phyloP scores from a whole-genome alignment of 306 rosid genomes.

The Rubus parviflorus region DNA sequence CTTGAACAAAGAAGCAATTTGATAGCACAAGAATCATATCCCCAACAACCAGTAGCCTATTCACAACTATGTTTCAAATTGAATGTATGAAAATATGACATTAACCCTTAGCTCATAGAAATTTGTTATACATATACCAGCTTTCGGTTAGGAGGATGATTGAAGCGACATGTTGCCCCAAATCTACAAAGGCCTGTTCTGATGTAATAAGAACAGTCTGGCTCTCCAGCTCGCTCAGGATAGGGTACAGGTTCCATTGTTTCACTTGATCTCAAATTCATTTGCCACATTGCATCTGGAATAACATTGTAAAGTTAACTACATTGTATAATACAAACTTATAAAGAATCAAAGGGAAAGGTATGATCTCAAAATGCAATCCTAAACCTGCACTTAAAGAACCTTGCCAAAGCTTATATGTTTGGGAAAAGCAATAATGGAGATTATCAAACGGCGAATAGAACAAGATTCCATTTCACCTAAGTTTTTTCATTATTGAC shows the following conservation, averaged over 20 bases:
- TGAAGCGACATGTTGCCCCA: slow-evolving; percentile 92
- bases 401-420: background rate
- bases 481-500: background rate
- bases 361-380: no score
- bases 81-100: slow-evolving; percentile 5
- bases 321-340: slow-evolving; percentile 10
- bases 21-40: background rate
- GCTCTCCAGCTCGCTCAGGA: slow-evolving; percentile 95
- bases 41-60: no score
- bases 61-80: background rate
- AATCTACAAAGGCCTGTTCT: slow-evolving; percentile 96
- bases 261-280: slow-evolving; percentile 86
- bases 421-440: background rate
- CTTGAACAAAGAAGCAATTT: background rate
- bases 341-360: slow-evolving; percentile 12
- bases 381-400: background rate
- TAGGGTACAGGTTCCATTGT: slow-evolving; percentile 83
- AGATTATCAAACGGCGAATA: background rate
- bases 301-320: slow-evolving; percentile 30
- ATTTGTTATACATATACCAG: slow-evolving; percentile 56
- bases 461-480: background rate
- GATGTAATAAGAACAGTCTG: slow-evolving; percentile 93
- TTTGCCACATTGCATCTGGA: slow-evolving; percentile 94
- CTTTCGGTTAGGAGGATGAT: slow-evolving; percentile 94
- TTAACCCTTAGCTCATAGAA: slow-evolving; percentile 12